Evolutionary conservation across 768 basidiomycete genomes (phyloP).

Genomic region (Tylopilus vinaceipallidus): DNA sequence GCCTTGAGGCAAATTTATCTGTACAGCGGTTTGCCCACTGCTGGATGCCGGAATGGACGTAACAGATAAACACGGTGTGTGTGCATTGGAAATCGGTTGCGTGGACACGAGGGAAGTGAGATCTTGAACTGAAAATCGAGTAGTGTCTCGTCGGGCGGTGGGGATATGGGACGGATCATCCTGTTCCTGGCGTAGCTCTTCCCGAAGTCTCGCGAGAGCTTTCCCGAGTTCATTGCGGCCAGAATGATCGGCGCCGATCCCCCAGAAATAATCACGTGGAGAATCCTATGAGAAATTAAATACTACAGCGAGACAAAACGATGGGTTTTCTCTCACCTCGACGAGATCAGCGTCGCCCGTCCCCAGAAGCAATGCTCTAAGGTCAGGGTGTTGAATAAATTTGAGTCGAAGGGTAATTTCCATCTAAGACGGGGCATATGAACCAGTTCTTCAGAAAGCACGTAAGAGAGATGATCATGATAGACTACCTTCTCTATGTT

Average conservation of each 20-base stretch:
- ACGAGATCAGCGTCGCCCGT: constrained; percentile 68
- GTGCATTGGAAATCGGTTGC: constrained; percentile 1
- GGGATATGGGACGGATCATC: constrained; percentile 27
- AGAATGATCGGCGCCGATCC: constrained; percentile 60
- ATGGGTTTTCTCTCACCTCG: constrained; percentile 46
- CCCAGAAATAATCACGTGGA: constrained; percentile 79
- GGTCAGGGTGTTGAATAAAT: constrained; percentile 65
- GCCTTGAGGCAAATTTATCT: constrained; percentile 6
- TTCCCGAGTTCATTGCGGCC: constrained; percentile 77
- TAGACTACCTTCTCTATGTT: constrained; percentile 60
- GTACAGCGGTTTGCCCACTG: background rate
- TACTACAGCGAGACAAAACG: background rate
- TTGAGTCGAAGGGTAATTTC: constrained; percentile 63
- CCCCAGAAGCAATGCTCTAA: constrained; percentile 56
- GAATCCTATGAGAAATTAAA: constrained; percentile 47
- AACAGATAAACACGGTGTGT: constrained; percentile 8
- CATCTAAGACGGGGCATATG: constrained; percentile 47
- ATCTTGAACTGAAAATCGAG: constrained; percentile 33
- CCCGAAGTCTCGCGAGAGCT: constrained; percentile 60
- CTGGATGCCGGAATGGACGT: background rate
- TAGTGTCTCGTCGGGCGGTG: constrained; percentile 25
- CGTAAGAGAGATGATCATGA: background rate
- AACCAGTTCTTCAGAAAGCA: background rate
- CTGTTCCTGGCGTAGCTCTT: constrained; percentile 44
- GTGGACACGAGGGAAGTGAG: constrained; percentile 23